Conservation (phyloP, 2,329 filamentous ascomycete genomes). For the Ophiostoma fasciatum region DNA sequence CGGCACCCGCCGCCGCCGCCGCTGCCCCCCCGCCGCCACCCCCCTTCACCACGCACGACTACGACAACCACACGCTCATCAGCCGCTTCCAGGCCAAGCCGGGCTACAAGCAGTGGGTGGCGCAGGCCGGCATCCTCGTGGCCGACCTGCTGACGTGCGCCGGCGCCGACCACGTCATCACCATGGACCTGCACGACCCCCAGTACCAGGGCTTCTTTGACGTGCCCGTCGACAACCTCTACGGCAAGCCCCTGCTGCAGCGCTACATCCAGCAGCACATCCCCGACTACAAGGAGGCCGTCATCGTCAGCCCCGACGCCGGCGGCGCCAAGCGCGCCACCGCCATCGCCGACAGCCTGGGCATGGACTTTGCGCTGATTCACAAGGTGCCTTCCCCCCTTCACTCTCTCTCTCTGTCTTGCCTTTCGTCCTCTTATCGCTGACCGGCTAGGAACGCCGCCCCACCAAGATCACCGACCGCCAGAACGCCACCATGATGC, state of each 20-base stretch:
- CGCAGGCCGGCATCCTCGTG: constrained; percentile 87
- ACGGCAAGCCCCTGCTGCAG: constrained; percentile 83
- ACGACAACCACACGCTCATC: constrained; percentile 41
- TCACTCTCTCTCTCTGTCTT: too few relatives aligned
- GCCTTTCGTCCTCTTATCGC: too few relatives aligned
- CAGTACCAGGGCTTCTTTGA: constrained; percentile 68
- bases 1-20: too few relatives aligned
- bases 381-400: too few relatives aligned
- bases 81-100: constrained; percentile 61
- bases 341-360: constrained; percentile 80
- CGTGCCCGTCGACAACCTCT: constrained; percentile 62
- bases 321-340: constrained; percentile 91
- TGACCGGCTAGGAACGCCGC: constrained; percentile 85
- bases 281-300: constrained; percentile 65
- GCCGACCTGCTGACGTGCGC: constrained; percentile 91
- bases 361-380: constrained; percentile 83
- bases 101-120: constrained; percentile 97
- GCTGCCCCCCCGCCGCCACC: too few relatives aligned
- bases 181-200: constrained; percentile 59
- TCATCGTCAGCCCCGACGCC: constrained; percentile 90
- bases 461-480: constrained; percentile 67
- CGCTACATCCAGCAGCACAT: constrained; percentile 86
- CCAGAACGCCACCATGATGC: too few relatives aligned
- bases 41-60: constrained; percentile 49
- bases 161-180: constrained; percentile 72